A percentile compares a stretch with the other conserved stretches of the same genome.
Evolutionary conservation across 2,329 filamentous ascomycete species (phyloP).

Genomic region (Exophiala bonariae): DNA sequence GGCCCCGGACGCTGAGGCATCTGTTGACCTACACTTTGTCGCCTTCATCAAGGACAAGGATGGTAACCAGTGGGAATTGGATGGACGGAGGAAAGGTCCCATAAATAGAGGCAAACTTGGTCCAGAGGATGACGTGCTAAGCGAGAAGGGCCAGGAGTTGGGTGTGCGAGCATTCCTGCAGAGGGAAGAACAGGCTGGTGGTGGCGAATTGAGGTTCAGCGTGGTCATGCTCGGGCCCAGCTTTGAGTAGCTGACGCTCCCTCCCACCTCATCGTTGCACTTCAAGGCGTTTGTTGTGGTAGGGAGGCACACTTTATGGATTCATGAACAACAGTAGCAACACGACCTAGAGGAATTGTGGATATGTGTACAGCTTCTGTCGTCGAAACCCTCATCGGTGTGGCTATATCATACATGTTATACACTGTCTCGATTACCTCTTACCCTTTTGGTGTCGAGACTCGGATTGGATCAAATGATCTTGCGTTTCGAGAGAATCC

Average conservation of each 20-base stretch:
- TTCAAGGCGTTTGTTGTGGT: too few species aligned
- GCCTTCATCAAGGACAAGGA: slow-evolving; percentile 80
- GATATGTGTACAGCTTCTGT: too few species aligned
- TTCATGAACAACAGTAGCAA: too few species aligned
- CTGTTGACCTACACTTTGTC: slow-evolving; percentile 93
- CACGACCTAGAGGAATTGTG: too few species aligned
- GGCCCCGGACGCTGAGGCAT: slow-evolving; percentile 74
- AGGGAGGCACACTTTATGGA: not conserved
- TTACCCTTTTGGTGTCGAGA: too few species aligned
- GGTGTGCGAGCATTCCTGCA: slow-evolving; percentile 65
- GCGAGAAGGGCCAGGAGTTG: slow-evolving; percentile 70
- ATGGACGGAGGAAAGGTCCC: slow-evolving; percentile 72
- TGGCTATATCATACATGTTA: too few species aligned
- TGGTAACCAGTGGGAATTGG: slow-evolving; percentile 76
- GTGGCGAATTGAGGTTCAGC: slow-evolving; percentile 61
- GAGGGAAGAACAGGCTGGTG: slow-evolving; percentile 56
- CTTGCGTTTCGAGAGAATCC: too few species aligned
- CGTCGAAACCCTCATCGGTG: too few species aligned
- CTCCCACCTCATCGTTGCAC: too few species aligned
- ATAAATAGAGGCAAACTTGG: slow-evolving; percentile 64
- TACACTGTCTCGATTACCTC: too few species aligned
- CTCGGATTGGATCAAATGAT: too few species aligned
- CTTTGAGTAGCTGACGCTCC: slow-evolving; percentile 46
- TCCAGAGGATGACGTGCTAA: slow-evolving; percentile 69
- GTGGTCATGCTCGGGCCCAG: slow-evolving; percentile 59